Conservation (phyloP, 2,329 filamentous ascomycete genomes). For the Lithohypha guttulata region DNA sequence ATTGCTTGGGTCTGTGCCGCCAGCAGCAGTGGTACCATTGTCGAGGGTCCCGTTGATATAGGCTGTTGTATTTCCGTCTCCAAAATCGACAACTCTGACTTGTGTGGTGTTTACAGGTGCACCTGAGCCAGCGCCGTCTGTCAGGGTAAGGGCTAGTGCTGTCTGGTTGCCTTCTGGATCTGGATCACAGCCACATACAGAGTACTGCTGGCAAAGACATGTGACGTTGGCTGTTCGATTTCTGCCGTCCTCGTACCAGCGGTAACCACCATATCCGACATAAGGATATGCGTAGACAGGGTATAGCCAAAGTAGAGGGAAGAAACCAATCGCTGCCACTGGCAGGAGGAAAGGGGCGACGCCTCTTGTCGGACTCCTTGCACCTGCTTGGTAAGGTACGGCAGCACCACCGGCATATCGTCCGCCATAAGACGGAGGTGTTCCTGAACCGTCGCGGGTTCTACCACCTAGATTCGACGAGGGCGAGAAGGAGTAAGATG, state of each 20-base stretch:
- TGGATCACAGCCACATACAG: slow-evolving; percentile 48
- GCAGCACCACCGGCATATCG: slow-evolving; percentile 47
- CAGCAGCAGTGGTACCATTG: slow-evolving; percentile 32
- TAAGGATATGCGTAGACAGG: slow-evolving; percentile 45
- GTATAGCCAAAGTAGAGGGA: slow-evolving; percentile 46
- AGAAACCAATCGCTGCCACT: slow-evolving; percentile 35
- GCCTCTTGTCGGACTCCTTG: slow-evolving; percentile 34
- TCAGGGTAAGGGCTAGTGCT: slow-evolving; percentile 33
- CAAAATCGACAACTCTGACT: slow-evolving; percentile 28
- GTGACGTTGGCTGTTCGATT: slow-evolving; percentile 38
- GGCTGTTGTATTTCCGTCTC: slow-evolving; percentile 35
- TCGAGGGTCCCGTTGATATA: slow-evolving; percentile 39
- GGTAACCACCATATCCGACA: slow-evolving; percentile 34
- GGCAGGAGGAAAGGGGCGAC: slow-evolving; percentile 41
- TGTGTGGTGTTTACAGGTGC: slow-evolving; percentile 29
- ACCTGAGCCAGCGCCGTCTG: slow-evolving; percentile 28
- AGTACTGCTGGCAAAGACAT: slow-evolving; percentile 46
- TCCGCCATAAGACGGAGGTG: slow-evolving; percentile 36
- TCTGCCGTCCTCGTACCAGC: slow-evolving; percentile 26
- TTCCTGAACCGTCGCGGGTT: slow-evolving; percentile 30
- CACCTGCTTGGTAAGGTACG: slow-evolving; percentile 40
- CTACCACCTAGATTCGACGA: slow-evolving; percentile 25
- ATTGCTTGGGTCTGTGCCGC: slow-evolving; percentile 24
- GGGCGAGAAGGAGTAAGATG: slow-evolving; percentile 17
- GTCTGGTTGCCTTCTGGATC: slow-evolving; percentile 31